Conservation (phyloP, 2,329 filamentous ascomycete species). For the Paecilomyces dactylethromorphus region DNA sequence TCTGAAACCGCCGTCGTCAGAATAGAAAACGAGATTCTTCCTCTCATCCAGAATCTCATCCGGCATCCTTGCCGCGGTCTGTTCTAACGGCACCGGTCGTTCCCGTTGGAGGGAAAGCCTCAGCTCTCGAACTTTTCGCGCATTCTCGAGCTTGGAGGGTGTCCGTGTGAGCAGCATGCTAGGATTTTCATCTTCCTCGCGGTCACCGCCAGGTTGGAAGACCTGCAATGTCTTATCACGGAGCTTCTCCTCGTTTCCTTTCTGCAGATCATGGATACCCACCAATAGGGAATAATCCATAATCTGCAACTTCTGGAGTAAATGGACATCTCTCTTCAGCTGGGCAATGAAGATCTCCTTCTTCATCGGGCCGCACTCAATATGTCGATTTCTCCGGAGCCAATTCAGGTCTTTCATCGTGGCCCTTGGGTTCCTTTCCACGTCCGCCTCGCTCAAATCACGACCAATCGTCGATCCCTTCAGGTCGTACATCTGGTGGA, state of each 20-base stretch:
- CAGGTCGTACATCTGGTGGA: conserved; percentile 92
- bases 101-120: conserved; percentile 89
- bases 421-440: conserved; percentile 82
- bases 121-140: conserved; percentile 82
- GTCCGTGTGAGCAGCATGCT: conserved; percentile 77
- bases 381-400: conserved; percentile 74
- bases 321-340: conserved; percentile 75
- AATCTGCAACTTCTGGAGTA: conserved; percentile 83
- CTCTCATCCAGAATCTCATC: conserved; percentile 75
- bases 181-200: conserved; percentile 53
- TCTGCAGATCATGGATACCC: conserved; percentile 83
- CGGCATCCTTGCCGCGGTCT: conserved; percentile 78
- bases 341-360: conserved; percentile 84
- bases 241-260: conserved; percentile 92
- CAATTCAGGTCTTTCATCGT: conserved; percentile 97
- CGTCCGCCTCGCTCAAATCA: conserved; percentile 80
- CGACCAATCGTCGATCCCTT: conserved; percentile 94
- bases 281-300: conserved; percentile 98
- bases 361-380: conserved; percentile 85
- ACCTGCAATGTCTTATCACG: conserved; percentile 84
- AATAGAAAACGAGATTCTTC: conserved; percentile 78
- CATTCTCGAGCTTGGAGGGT: conserved; percentile 87
- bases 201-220: conserved; percentile 80
- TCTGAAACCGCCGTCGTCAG: conserved; percentile 85
- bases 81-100: conserved; percentile 85